phyloP scores from a whole-genome alignment of 2,329 filamentous ascomycete genomes.

The Amesomyces nigricolor region DNA sequence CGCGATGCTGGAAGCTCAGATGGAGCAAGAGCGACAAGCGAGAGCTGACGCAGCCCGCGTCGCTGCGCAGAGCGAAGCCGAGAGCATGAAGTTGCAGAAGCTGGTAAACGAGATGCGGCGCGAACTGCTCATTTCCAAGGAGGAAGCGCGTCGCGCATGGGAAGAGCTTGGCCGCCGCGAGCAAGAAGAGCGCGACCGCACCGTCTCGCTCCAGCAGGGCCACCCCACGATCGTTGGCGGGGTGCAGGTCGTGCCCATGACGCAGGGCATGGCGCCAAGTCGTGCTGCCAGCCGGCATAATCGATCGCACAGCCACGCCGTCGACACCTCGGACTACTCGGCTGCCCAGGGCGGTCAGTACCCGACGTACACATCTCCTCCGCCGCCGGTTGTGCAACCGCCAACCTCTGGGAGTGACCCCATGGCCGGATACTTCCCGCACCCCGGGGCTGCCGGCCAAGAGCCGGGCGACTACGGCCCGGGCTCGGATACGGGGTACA shows the following conservation, averaged over 20 bases:
- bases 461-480: constrained; percentile 45
- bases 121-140: constrained; percentile 89
- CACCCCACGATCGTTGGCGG: constrained; percentile 85
- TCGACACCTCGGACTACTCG: constrained; percentile 30
- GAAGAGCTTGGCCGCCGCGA: constrained; percentile 91
- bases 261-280: constrained; percentile 56
- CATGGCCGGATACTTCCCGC: constrained; percentile 40
- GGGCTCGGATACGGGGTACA: constrained; percentile 57
- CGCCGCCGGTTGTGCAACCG: constrained; percentile 20
- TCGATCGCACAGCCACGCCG: constrained; percentile 30
- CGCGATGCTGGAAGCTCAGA: constrained; percentile 67
- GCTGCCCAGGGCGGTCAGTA: constrained; percentile 28
- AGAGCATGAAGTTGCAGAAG: constrained; percentile 66
- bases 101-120: constrained; percentile 85
- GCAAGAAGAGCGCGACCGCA: constrained; percentile 86
- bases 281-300: constrained; percentile 45
- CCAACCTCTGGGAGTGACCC: constrained; percentile 35
- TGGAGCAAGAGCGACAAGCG: constrained; percentile 69
- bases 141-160: constrained; percentile 92
- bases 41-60: constrained; percentile 62
- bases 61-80: constrained; percentile 60
- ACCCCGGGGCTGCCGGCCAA: constrained; percentile 38
- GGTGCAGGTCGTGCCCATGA: constrained; percentile 93
- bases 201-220: constrained; percentile 77
- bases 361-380: constrained; percentile 27